Percentiles rank a stretch among this genome's conserved stretches.
Conservation (phyloP, 495 filamentous ascomycete genomes). For the Xylaria castorea region DNA sequence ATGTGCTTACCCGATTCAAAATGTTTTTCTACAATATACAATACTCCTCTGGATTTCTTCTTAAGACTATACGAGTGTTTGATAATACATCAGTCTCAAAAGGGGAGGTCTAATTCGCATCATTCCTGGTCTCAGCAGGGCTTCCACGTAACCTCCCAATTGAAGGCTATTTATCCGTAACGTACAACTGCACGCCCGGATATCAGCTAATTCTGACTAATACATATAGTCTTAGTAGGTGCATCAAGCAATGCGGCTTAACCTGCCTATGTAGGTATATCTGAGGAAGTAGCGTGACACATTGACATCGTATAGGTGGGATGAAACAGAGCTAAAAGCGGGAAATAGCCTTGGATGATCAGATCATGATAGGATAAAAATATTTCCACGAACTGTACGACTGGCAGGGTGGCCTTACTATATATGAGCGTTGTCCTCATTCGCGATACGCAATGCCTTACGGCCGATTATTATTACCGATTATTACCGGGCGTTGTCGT, state of each 20-base stretch:
- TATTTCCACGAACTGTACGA: conserved; percentile 17
- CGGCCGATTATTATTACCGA: conserved; percentile 9
- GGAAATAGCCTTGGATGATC: not conserved
- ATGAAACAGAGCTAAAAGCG: not conserved
- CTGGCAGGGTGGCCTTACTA: not conserved
- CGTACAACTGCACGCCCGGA: not conserved
- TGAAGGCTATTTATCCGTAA: not conserved
- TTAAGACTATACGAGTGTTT: not conserved
- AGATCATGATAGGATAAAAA: conserved; percentile 10
- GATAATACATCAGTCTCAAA: not conserved
- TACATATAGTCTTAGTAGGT: not conserved
- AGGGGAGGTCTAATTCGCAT: not conserved
- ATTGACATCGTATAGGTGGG: not conserved
- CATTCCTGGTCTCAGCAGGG: not conserved
- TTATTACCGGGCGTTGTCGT: not conserved
- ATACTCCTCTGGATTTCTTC: not conserved
- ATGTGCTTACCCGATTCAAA: not conserved
- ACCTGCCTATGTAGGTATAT: conserved; percentile 9
- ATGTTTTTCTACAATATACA: not conserved
- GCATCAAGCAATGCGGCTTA: not conserved
- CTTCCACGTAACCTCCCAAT: not conserved
- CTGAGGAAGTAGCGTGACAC: not conserved
- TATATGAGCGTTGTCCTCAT: not conserved
- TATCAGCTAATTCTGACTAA: conserved; percentile 7
- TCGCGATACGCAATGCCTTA: not conserved